Evolutionary conservation across 805 yeast species (phyloP).

Genomic region (Wickerhamiella vanderwaltii): DNA sequence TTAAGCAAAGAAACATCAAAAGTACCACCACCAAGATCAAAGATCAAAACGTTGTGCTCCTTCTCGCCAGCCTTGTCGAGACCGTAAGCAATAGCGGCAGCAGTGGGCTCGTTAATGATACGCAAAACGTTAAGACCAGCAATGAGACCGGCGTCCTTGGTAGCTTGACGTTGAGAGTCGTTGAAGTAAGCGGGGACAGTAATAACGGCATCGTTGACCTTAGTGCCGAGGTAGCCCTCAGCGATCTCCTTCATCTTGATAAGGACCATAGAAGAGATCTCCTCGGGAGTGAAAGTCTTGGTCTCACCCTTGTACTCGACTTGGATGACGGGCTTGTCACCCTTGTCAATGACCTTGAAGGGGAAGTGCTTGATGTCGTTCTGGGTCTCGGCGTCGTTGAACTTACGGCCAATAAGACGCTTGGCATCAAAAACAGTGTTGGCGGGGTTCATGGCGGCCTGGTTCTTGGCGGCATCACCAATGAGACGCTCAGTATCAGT

Average conservation of each 20-base stretch:
- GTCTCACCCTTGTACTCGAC: constrained; percentile 77
- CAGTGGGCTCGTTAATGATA: constrained; percentile 85
- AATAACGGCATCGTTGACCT: constrained; percentile 72
- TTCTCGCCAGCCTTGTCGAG: constrained; percentile 74
- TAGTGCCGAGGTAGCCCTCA: constrained; percentile 68
- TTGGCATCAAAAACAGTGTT: constrained; percentile 83
- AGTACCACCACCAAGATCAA: constrained; percentile 97
- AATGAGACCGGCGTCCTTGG: constrained; percentile 81
- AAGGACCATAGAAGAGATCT: constrained; percentile 85
- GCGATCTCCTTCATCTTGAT: constrained; percentile 80
- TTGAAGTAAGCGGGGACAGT: constrained; percentile 84
- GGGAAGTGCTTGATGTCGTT: constrained; percentile 92
- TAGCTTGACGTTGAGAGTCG: constrained; percentile 83
- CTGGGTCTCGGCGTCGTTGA: constrained; percentile 71
- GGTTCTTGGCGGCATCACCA: constrained; percentile 97
- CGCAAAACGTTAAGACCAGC: constrained; percentile 76
- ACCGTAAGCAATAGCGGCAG: constrained; percentile 96
- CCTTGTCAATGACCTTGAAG: constrained; percentile 61
- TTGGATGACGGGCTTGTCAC: constrained; percentile 68
- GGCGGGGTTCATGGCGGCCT: constrained; percentile 84
- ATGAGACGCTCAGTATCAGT: constrained; percentile 85
- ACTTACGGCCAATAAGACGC: constrained; percentile 88
- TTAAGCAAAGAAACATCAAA: constrained; percentile 88
- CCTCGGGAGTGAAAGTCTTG: constrained; percentile 86
- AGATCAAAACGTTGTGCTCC: constrained; percentile 80